A percentile compares a stretch with the other conserved stretches of the same genome.
These are phyloP conservation scores for Cystobasidium ongulense DNA, from an alignment of 768 basidiomycete genomes.

Conservation along the genomic window DNA sequence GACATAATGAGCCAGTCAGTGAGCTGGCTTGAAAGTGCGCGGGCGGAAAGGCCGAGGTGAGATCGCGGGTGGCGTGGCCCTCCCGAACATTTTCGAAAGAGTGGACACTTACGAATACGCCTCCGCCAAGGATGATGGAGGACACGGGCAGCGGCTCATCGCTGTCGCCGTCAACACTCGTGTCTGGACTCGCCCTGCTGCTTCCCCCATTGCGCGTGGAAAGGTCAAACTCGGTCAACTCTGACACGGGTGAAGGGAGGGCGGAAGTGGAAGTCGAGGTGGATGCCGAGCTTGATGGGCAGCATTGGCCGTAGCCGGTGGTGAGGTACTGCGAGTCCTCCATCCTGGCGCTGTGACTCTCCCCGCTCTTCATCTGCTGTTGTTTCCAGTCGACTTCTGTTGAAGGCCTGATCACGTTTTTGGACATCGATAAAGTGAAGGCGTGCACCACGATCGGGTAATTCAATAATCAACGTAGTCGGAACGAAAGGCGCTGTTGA, in stretches of 20 bases:
- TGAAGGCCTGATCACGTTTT: neutral
- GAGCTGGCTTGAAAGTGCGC: neutral
- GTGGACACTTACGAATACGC: constrained; percentile 10
- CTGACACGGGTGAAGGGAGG: neutral
- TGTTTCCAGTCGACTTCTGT: neutral
- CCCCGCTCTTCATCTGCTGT: neutral
- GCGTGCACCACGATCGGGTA: neutral
- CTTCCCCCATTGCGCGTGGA: neutral
- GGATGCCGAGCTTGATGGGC: neutral
- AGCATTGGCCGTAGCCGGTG: neutral
- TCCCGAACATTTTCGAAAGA: too few relatives aligned
- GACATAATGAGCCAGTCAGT: too few relatives aligned
- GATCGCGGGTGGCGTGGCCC: too few relatives aligned
- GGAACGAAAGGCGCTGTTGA: too few relatives aligned
- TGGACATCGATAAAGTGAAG: neutral
- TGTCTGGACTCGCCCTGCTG: neutral
- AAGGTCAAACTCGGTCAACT: constrained; percentile 10
- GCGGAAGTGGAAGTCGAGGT: neutral
- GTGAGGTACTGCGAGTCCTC: neutral
- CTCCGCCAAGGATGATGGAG: constrained; percentile 15
- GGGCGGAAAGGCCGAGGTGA: too few relatives aligned
- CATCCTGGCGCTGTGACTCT: neutral
- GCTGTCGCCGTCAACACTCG: neutral
- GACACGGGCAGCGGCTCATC: constrained; percentile 11
- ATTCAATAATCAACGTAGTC: neutral